Base-by-base conservation (phyloP, 768 basidiomycete genomes). In the Dacryopinax primogenitus region DNA sequence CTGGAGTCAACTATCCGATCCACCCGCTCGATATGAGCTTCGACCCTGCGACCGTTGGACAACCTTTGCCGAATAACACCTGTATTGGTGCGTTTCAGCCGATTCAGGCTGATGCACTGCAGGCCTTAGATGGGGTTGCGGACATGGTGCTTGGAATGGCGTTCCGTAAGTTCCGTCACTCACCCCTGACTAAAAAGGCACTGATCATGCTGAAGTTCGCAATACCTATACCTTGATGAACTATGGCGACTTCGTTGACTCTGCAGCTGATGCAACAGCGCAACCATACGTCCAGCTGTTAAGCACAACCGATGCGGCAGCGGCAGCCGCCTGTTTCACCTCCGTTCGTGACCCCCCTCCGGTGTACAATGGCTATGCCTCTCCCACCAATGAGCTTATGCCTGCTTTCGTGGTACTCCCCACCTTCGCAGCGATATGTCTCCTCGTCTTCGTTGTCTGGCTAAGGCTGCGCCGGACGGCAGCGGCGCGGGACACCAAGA, bases 71-170 rank as follows among this genome's bases (percentile, higher is more conserved):
- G 13, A 58, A 58, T 21, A 58, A 58, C 30, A 58, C 51, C 4
- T 58, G 51, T 21, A 13, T 58, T 9, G 51, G 51, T 18, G 51
- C 51, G 13, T 58, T 58, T 21, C 51, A 58, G 51, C 51, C 51
- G 26, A 58, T 58, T 30, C 13, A 58, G 51, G 30, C 51, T 11
- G 51, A 11, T 58, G 51, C 51, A 7, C 26, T 30, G 26, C 51
- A 58, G 30, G 51, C 51, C 9, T 32, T 58, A 15, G 51, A 26
- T 21, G 51, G 51, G 13, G 21, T 86, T 71, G 87, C 78, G 67
- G 86, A 88, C 70, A 80, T 85, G 72, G 80, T 88, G 41, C 77
- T 88, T 47, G 87, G 87, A 63, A 88, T 88, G 85, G 79, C 82
- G 9, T 88, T 87, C 75, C 73, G 86, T 86, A 69, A 70, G 84